Conservation (phyloP, 176 grass and related monocot genomes). For the Stipa capillata region DNA sequence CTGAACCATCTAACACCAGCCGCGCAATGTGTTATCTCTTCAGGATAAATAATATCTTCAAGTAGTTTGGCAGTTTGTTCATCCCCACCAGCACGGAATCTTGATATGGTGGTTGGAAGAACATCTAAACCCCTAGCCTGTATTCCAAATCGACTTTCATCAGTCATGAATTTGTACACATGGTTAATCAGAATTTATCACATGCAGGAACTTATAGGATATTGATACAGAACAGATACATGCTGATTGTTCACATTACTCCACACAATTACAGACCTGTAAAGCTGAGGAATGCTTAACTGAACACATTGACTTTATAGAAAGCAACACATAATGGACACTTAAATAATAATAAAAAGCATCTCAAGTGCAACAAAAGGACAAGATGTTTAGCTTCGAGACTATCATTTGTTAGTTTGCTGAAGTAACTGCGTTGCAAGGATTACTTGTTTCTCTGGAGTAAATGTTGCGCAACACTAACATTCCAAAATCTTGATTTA, state of each 20-base stretch:
- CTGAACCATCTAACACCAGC: conserved; percentile 90
- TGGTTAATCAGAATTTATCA: neutral
- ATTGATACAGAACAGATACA: neutral
- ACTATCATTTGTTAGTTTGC: neutral
- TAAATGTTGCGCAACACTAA: neutral
- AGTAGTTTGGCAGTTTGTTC: conserved; percentile 68
- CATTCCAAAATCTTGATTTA: neutral
- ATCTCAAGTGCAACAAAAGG: neutral
- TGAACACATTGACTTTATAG: neutral
- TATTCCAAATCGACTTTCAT: neutral
- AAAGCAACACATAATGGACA: neutral
- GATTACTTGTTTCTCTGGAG: neutral
- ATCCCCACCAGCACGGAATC: conserved; percentile 72
- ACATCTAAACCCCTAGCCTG: conserved; percentile 93
- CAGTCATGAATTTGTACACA: neutral
- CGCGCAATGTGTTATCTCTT: conserved; percentile 84
- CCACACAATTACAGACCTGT: neutral
- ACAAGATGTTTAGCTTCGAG: neutral
- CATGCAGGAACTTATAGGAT: neutral
- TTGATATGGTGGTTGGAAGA: conserved; percentile 82
- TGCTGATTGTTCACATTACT: neutral
- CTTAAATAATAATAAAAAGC: neutral
- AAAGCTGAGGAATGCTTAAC: neutral
- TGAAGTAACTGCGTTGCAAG: neutral
- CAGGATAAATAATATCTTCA: conserved; percentile 72